Percentiles rank a stretch among this genome's conserved stretches.
phyloP scores from a whole-genome alignment of 805 yeast genomes.

The Yarrowia hollandica region DNA sequence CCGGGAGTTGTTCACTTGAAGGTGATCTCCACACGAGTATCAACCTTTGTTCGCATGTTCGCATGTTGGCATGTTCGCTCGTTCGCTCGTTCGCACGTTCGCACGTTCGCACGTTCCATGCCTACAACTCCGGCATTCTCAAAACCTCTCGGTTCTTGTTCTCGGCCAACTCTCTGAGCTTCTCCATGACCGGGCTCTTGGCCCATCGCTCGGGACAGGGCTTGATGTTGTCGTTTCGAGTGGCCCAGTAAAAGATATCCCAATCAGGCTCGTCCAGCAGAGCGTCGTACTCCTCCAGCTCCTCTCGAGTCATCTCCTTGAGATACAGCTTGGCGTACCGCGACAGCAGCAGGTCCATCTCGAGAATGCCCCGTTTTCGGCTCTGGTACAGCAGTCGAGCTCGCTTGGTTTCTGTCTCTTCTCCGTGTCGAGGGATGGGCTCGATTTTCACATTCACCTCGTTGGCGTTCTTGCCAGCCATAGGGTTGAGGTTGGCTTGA shows the following conservation, averaged over 20 bases:
- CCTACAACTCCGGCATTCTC: slow-evolving; percentile 82
- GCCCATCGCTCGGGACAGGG: slow-evolving; percentile 90
- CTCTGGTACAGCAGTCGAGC: slow-evolving; percentile 91
- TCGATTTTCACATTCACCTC: slow-evolving; percentile 62
- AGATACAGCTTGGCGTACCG: slow-evolving; percentile 81
- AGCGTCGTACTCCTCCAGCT: slow-evolving; percentile 79
- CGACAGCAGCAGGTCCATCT: slow-evolving; percentile 81
- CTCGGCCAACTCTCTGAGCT: slow-evolving; percentile 71
- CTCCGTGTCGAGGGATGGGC: slow-evolving; percentile 77
- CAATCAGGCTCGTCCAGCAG: slow-evolving; percentile 93
- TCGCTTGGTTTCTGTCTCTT: slow-evolving; percentile 67
- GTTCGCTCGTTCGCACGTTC: no score
- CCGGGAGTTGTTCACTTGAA: no score
- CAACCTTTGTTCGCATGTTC: no score
- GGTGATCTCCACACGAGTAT: no score
- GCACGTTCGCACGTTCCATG: no score
- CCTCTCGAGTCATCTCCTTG: slow-evolving; percentile 55
- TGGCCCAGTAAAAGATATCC: slow-evolving; percentile 99
- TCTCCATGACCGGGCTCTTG: slow-evolving; percentile 58
- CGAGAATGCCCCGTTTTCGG: slow-evolving; percentile 92
- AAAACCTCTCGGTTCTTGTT: slow-evolving; percentile 70
- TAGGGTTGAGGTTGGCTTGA: slow-evolving; percentile 27
- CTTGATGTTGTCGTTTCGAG: slow-evolving; percentile 69
- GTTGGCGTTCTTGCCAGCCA: slow-evolving; percentile 7
- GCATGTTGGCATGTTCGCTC: no score